Percentiles rank a stretch among this genome's conserved stretches.
These are phyloP conservation scores for Trifolium subterraneum DNA, from an alignment of 306 rosid species.

Conservation along the genomic window DNA sequence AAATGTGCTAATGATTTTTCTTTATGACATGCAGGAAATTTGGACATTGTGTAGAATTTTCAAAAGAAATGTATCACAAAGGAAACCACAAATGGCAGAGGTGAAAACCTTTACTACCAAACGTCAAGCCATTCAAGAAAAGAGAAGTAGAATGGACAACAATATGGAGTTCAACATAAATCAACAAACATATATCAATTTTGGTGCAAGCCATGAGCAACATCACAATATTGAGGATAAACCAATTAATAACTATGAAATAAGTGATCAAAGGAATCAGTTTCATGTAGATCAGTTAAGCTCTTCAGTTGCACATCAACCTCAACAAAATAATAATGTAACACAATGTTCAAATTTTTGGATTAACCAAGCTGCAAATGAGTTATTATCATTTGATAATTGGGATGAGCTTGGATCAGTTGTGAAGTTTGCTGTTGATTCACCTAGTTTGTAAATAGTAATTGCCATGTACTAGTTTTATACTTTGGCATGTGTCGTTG, in stretches of 20 bases:
- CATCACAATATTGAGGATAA: constrained; percentile 45
- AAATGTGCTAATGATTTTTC: not conserved
- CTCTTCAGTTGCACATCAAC: constrained; percentile 37
- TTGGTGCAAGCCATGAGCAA: constrained; percentile 46
- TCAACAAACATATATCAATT: constrained; percentile 59
- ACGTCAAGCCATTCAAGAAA: constrained; percentile 34
- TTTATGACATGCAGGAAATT: constrained; percentile 67
- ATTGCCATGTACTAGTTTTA: not conserved
- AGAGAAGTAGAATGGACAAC: constrained; percentile 37
- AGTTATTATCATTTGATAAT: constrained; percentile 44
- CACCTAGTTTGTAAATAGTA: constrained; percentile 26
- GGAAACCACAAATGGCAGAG: constrained; percentile 54
- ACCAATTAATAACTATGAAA: constrained; percentile 31
- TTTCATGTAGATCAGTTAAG: constrained; percentile 37
- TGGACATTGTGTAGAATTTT: constrained; percentile 95
- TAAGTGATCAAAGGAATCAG: constrained; percentile 35
- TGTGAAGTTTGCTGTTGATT: constrained; percentile 65
- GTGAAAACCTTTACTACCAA: constrained; percentile 55
- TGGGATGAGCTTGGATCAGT: constrained; percentile 91
- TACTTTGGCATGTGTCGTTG: not conserved
- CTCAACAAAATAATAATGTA: constrained; percentile 31
- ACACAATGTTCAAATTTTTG: constrained; percentile 30
- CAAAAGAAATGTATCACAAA: constrained; percentile 64
- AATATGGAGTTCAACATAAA: constrained; percentile 41
- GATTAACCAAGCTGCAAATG: not conserved